These are phyloP conservation scores for Didymella segeticola DNA, from an alignment of 2,329 filamentous ascomycete species.

Conservation along the genomic window DNA sequence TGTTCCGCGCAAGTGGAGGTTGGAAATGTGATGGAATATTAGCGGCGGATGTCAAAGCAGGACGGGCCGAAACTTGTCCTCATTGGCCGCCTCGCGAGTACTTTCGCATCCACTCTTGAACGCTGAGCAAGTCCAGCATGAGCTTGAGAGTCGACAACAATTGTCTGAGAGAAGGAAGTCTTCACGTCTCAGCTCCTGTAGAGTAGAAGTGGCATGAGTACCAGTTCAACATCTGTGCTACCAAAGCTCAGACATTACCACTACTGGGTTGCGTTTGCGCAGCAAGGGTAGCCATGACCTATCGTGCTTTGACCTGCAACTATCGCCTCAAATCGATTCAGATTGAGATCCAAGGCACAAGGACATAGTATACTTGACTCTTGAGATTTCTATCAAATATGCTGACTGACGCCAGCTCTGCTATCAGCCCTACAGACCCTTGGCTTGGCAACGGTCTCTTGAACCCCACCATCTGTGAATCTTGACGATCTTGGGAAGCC, in stretches of 20 bases:
- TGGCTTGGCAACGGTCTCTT: conserved; percentile 16
- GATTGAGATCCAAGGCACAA: background rate
- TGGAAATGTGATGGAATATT: conserved; percentile 29
- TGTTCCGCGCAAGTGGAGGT: conserved; percentile 17
- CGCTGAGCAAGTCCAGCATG: background rate
- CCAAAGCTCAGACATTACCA: conserved; percentile 11
- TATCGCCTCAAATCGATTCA: background rate
- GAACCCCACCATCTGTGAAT: conserved; percentile 28
- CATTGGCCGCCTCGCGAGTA: conserved; percentile 25
- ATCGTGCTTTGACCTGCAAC: background rate
- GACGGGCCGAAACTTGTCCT: conserved; percentile 29
- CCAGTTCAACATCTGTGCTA: conserved; percentile 9
- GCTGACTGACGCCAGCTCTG: background rate
- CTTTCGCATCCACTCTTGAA: background rate
- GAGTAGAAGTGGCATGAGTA: conserved; percentile 9
- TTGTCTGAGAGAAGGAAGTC: no score
- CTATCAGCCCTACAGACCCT: conserved; percentile 29
- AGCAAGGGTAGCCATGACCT: conserved; percentile 1
- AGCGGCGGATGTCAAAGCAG: conserved; percentile 18
- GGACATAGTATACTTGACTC: no score
- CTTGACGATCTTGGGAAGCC: conserved; percentile 17
- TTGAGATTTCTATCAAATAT: background rate
- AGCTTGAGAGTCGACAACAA: background rate
- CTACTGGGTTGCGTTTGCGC: conserved; percentile 1
- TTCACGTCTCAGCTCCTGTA: background rate